Evolutionary conservation across 2,329 filamentous ascomycete species (phyloP).

Genomic region (Amauroascus niger): DNA sequence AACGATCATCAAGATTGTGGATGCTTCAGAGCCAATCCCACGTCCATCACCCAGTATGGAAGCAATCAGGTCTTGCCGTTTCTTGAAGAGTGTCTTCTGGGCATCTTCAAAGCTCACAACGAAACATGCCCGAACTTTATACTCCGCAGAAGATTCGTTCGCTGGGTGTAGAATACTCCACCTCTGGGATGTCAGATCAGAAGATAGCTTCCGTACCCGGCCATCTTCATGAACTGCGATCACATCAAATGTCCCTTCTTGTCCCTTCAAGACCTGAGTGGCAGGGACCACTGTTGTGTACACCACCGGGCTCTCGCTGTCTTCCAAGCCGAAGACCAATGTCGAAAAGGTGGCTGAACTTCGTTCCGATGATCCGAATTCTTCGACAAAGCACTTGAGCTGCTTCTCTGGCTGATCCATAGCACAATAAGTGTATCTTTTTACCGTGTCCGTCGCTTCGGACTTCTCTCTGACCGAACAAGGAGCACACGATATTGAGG

Average conservation of each 20-base stretch:
- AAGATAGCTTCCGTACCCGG: constrained; percentile 32
- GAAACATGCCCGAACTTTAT: constrained; percentile 30
- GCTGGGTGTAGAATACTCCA: constrained; percentile 33
- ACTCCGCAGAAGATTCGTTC: constrained; percentile 22
- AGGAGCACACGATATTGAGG: constrained; percentile 48
- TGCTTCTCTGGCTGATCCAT: constrained; percentile 41
- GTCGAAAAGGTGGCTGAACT: constrained; percentile 31
- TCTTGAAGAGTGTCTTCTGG: constrained; percentile 32
- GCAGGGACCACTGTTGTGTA: constrained; percentile 34
- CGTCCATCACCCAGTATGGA: constrained; percentile 29
- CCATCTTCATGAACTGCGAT: constrained; percentile 39
- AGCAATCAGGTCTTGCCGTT: constrained; percentile 33
- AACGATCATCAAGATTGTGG: constrained; percentile 33
- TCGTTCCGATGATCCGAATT: constrained; percentile 28
- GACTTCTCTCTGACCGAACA: constrained; percentile 49
- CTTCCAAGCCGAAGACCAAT: constrained; percentile 31
- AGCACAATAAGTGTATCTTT: constrained; percentile 49
- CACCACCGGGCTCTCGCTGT: constrained; percentile 30
- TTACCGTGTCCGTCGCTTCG: constrained; percentile 34
- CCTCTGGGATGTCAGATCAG: constrained; percentile 32
- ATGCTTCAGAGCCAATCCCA: constrained; percentile 22
- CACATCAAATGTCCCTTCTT: constrained; percentile 31
- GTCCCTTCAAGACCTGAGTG: constrained; percentile 19
- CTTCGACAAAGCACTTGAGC: constrained; percentile 48
- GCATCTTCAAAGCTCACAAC: constrained; percentile 35